Conservation (phyloP, 2,329 filamentous ascomycete genomes). For the Chrysoporthe austroafricana region DNA sequence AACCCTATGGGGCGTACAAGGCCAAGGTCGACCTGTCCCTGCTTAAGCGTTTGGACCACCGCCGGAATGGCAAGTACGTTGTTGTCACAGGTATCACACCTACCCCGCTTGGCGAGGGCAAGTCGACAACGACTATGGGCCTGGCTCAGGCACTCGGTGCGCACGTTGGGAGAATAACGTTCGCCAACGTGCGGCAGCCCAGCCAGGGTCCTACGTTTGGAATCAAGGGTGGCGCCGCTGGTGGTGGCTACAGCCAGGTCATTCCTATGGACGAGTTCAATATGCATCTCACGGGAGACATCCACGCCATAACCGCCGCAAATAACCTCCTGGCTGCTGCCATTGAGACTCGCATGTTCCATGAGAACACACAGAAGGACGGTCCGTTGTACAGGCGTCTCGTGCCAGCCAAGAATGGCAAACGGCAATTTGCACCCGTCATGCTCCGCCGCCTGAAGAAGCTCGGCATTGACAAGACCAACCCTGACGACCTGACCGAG, state of each 20-base stretch:
- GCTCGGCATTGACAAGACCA: conserved; percentile 92
- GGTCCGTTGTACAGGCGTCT: conserved; percentile 84
- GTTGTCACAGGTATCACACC: conserved; percentile 95
- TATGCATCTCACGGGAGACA: conserved; percentile 94
- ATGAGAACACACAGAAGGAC: conserved; percentile 94
- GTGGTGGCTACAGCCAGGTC: conserved; percentile 97
- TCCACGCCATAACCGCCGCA: conserved; percentile 94
- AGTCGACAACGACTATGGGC: conserved; percentile 97
- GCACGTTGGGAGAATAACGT: conserved; percentile 83
- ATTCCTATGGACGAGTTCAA: conserved; percentile 99
- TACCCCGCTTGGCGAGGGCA: conserved; percentile 94
- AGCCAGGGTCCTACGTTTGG: conserved; percentile 98
- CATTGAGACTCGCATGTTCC: conserved; percentile 97
- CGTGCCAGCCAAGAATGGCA: conserved; percentile 87
- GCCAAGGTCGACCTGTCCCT: conserved; percentile 88
- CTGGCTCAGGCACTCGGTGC: conserved; percentile 90
- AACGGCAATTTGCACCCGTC: conserved; percentile 81
- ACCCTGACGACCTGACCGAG: conserved; percentile 86
- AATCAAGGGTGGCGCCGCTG: conserved; percentile 97
- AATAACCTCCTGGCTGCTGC: conserved; percentile 97
- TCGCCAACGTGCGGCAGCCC: conserved; percentile 96
- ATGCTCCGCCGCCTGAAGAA: conserved; percentile 95
- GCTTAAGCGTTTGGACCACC: conserved; percentile 82
- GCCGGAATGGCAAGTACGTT: conserved; percentile 86
- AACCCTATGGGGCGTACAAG: conserved; percentile 94